These are phyloP conservation scores for Lentinula raphanica DNA, from an alignment of 768 basidiomycete species.

Conservation along the genomic window DNA sequence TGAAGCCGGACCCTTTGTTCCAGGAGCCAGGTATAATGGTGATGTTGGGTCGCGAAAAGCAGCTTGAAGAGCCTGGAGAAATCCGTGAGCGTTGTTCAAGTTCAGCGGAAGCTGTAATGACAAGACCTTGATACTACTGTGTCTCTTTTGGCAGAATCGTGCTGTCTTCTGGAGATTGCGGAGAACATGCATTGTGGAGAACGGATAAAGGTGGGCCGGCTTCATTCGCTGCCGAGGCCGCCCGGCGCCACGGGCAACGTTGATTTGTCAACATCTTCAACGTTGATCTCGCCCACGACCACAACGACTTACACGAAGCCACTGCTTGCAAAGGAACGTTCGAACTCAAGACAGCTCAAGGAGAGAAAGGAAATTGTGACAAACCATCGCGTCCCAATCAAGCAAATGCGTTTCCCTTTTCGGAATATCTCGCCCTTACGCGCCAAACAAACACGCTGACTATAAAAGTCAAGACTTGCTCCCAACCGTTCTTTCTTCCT, in stretches of 20 bases:
- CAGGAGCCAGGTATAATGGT: conserved; percentile 61
- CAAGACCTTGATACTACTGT: background rate
- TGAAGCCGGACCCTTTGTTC: conserved; percentile 52
- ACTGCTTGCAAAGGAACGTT: no score
- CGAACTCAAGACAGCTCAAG: no score
- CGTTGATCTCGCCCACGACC: no score
- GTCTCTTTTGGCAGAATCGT: background rate
- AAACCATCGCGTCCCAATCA: background rate
- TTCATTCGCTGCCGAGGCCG: background rate
- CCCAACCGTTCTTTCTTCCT: conserved; percentile 1
- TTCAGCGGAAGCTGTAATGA: background rate
- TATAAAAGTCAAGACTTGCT: background rate
- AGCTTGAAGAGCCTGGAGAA: conserved; percentile 48
- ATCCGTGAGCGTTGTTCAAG: no score
- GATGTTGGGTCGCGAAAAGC: conserved; percentile 60
- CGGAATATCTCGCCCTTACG: background rate
- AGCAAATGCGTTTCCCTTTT: background rate
- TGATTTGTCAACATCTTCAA: background rate
- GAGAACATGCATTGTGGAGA: background rate
- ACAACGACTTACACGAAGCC: no score
- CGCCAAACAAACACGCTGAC: background rate
- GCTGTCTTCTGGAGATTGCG: background rate
- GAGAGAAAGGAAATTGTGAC: no score
- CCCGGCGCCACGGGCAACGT: no score
- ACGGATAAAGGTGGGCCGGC: background rate